phyloP scores from a whole-genome alignment of 2,329 filamentous ascomycete genomes.

The Orbilia oligospora region DNA sequence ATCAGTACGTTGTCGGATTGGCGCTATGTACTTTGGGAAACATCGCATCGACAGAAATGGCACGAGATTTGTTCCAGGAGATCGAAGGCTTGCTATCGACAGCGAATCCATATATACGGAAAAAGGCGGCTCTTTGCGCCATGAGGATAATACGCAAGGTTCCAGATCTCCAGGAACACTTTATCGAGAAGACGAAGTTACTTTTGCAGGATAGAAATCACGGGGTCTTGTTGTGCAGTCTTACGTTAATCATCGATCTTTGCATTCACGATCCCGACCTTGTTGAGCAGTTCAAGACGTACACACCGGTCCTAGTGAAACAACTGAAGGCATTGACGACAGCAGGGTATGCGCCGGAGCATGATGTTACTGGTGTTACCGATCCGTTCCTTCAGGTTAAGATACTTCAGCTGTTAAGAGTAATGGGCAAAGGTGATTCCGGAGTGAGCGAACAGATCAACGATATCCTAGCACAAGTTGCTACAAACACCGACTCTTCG shows the following conservation, averaged over 20 bases:
- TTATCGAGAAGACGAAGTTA: conserved; percentile 90
- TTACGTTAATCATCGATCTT: conserved; percentile 90
- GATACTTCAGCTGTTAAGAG: conserved; percentile 86
- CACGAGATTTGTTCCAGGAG: conserved; percentile 94
- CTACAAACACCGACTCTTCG: conserved; percentile 96
- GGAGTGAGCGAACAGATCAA: conserved; percentile 97
- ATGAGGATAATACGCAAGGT: conserved; percentile 99
- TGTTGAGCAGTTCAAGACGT: conserved; percentile 88
- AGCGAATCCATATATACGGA: conserved; percentile 96
- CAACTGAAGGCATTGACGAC: conserved; percentile 92
- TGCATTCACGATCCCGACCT: conserved; percentile 95
- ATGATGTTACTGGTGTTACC: conserved; percentile 97
- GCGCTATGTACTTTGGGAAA: conserved; percentile 97
- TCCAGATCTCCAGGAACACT: conserved; percentile 96
- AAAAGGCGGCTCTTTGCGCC: conserved; percentile 97
- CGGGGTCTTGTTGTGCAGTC: conserved; percentile 90
- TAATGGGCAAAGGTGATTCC: conserved; percentile 86
- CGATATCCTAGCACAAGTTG: conserved; percentile 96
- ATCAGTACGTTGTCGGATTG: conserved; percentile 97
- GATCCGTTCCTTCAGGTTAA: conserved; percentile 99
- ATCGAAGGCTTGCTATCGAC: conserved; percentile 92
- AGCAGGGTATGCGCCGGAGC: conserved; percentile 96
- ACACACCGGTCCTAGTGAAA: conserved; percentile 87
- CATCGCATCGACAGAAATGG: conserved; percentile 98
- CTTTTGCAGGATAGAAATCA: conserved; percentile 90